Percentiles rank a stretch among this genome's conserved stretches.
phyloP scores from a whole-genome alignment of 768 basidiomycete genomes.

The Clavulina sp. region DNA sequence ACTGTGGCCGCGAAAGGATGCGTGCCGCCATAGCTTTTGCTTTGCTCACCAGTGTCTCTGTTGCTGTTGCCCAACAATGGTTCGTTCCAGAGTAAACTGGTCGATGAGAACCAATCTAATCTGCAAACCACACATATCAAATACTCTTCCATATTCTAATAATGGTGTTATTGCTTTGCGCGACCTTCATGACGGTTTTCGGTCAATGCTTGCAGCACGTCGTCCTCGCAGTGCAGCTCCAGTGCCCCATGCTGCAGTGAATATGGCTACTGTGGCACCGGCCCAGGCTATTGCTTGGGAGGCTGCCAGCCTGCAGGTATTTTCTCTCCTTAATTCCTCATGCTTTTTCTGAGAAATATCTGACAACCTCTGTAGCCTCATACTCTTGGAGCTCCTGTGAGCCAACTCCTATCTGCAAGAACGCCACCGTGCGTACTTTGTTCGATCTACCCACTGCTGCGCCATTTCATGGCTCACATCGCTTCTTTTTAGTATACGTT shows the following conservation, averaged over 20 bases:
- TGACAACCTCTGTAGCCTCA: constrained; percentile 21
- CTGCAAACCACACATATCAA: too few relatives aligned
- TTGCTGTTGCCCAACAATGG: too few relatives aligned
- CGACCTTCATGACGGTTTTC: too few relatives aligned
- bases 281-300: constrained; percentile 52
- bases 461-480: neutral
- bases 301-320: constrained; percentile 63
- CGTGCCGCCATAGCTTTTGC: too few relatives aligned
- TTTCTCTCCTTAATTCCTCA: constrained; percentile 2
- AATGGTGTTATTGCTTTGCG: too few relatives aligned
- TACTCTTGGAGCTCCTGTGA: constrained; percentile 43
- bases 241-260: neutral
- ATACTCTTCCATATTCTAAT: too few relatives aligned
- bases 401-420: constrained; percentile 56
- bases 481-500: constrained; percentile 34
- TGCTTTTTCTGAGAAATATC: neutral
- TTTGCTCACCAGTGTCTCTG: too few relatives aligned
- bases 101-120: too few relatives aligned
- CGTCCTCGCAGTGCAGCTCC: neutral
- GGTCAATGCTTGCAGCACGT: too few relatives aligned
- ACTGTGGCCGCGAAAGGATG: too few relatives aligned
- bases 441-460: constrained; percentile 1
- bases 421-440: constrained; percentile 29
- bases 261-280: neutral
- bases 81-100: too few relatives aligned